Percentiles rank a stretch among this genome's conserved stretches.
Evolutionary conservation across 805 yeast genomes (phyloP).

Genomic region (Myxozyma udenii): DNA sequence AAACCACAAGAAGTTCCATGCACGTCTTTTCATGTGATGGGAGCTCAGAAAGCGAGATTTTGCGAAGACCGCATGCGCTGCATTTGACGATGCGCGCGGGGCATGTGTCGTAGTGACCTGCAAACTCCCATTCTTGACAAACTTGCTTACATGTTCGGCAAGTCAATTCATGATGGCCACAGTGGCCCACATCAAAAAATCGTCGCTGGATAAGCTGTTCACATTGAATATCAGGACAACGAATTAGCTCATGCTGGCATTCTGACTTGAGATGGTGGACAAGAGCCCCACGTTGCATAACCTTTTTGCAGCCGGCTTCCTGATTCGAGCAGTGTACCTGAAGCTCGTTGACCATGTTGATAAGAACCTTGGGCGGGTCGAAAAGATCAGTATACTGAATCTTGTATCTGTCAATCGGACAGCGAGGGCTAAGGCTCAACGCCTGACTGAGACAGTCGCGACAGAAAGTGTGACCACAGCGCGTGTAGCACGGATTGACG

Average conservation of each 20-base stretch:
- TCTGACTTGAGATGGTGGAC: conserved; percentile 48
- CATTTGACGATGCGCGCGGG: background rate
- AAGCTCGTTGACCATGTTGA: conserved; percentile 61
- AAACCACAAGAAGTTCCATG: background rate
- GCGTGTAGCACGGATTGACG: conserved; percentile 57
- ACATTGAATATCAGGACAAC: conserved; percentile 38
- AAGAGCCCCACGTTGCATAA: conserved; percentile 58
- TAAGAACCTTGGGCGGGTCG: conserved; percentile 57
- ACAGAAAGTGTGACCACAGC: conserved; percentile 70
- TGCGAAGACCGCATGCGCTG: background rate
- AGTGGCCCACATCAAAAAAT: conserved; percentile 3
- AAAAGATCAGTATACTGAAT: conserved; percentile 42
- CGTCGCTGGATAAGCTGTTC: conserved; percentile 29
- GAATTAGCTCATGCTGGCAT: conserved; percentile 43
- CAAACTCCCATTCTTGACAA: conserved; percentile 4
- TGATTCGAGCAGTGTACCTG: conserved; percentile 53
- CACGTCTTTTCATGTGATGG: background rate
- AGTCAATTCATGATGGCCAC: conserved; percentile 2
- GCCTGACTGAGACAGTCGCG: conserved; percentile 46
- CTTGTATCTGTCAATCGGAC: conserved; percentile 62
- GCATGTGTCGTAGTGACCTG: background rate
- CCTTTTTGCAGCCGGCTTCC: conserved; percentile 55
- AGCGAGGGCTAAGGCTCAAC: conserved; percentile 35
- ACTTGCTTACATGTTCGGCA: conserved; percentile 23
- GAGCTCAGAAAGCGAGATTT: background rate